Evolutionary conservation across 148 eudicot genomes (phyloP), one percentile per base, ranked within the genome.

Genomic region (Tetragonia tetragonoides): DNA sequence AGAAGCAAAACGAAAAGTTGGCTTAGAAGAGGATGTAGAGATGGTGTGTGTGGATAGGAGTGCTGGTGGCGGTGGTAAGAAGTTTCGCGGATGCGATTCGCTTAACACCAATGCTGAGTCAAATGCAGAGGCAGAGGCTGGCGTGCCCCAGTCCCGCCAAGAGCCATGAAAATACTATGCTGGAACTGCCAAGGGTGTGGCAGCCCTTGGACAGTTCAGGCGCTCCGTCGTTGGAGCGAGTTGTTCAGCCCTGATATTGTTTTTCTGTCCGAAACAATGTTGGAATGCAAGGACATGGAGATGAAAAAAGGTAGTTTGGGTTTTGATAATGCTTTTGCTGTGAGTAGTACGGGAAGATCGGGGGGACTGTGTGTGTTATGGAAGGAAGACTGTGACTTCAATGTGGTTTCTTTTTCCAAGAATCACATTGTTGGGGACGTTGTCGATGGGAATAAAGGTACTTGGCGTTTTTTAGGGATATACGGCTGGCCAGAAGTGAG

Each of bases 131-230:
- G 66, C 66, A 37, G 66, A 62, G 66, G 66, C 18, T 62, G 66
- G 66, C 38, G 3, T 10, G 28, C 9, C 34, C 23, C 37, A 62
- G 18, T 10, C 66, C 66, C 34, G 66, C 66, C 37, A 1, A 23
- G 12, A 12, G 0, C 66, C 21, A 62, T 62, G 66, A 62, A 28
- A 28, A 6, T 62, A 9, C 7, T 62, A 5, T 62, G 66, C 10
- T 62, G 66, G 66, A 62, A 62, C 66, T 62, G 66, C 38, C 66
- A 62, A 62, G 66, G 66, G 37, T 23, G 38, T 62, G 66, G 66
- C 38, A 62, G 18, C 66, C 66, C 66, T 23, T 62, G 34, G 66
- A 62, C 28, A 62, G 66, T 62, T 62, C 66, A 28, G 4, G 38
- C 38, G 38, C 66, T 62, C 38, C 66, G 66, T 7, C 15, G 10